phyloP scores from a whole-genome alignment of 2,329 filamentous ascomycete genomes.

The Diaporthe sp. region DNA sequence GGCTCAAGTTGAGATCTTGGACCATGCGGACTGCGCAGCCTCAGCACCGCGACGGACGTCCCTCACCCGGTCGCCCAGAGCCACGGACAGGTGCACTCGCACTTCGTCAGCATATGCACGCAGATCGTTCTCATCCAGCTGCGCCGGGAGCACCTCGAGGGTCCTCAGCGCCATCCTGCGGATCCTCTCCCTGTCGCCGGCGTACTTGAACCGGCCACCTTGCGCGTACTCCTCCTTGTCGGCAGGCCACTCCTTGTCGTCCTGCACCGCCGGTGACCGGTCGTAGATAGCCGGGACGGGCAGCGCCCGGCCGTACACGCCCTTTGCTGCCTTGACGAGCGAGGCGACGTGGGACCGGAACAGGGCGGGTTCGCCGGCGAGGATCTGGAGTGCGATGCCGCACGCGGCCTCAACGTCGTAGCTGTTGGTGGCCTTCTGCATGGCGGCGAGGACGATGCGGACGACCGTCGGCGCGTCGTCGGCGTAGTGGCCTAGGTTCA shows the following conservation, averaged over 20 bases:
- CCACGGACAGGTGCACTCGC: conserved; percentile 60
- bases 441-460: conserved; percentile 61
- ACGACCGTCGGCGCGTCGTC: conserved; percentile 62
- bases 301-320: conserved; percentile 48
- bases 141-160: conserved; percentile 59
- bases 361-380: conserved; percentile 59
- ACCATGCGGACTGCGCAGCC: conserved; percentile 63
- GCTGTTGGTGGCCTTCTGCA: conserved; percentile 56
- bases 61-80: conserved; percentile 66
- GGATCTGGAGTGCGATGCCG: conserved; percentile 61
- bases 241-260: conserved; percentile 1
- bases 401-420: conserved; percentile 63
- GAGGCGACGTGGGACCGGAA: conserved; percentile 62
- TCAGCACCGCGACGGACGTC: conserved; percentile 65
- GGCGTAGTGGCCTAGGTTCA: conserved; percentile 64
- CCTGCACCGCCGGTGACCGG: background rate
- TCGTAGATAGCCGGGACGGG: background rate
- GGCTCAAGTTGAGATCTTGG: conserved; percentile 44
- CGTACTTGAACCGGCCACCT: conserved; percentile 14
- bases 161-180: conserved; percentile 63
- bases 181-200: conserved; percentile 46
- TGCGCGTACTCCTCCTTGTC: background rate
- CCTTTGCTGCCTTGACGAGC: conserved; percentile 59
- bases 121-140: conserved; percentile 62
- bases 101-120: conserved; percentile 59